These are phyloP conservation scores for Coniophora puteana DNA, from an alignment of 1,284 basidiomycete genomes.

Conservation along the genomic window DNA sequence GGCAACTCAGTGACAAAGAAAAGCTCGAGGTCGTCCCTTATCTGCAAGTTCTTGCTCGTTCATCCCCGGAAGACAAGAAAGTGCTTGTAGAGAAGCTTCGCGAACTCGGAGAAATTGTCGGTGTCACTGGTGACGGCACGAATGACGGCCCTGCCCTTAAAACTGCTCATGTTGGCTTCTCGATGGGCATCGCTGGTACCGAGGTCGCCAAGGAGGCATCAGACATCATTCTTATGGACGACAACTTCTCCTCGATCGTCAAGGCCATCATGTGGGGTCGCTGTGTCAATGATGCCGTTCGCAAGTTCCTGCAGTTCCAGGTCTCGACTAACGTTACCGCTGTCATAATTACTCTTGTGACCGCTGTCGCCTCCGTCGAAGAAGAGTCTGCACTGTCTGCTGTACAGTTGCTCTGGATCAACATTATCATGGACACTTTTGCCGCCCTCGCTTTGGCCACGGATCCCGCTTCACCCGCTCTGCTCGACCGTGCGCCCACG, in stretches of 20 bases:
- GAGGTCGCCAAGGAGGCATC: slow-evolving; percentile 99
- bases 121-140: slow-evolving; percentile 97
- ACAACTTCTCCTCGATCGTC: slow-evolving; percentile 96
- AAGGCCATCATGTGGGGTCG: slow-evolving; percentile 99
- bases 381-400: slow-evolving; percentile 89
- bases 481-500: slow-evolving; percentile 90
- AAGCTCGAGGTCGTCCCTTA: slow-evolving; percentile 65
- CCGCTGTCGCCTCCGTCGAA: slow-evolving; percentile 75
- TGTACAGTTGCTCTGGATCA: slow-evolving; percentile 96
- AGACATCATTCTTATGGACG: slow-evolving; percentile 98
- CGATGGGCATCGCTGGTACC: slow-evolving; percentile 98
- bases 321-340: slow-evolving; percentile 96
- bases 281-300: slow-evolving; percentile 95
- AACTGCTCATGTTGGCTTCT: slow-evolving; percentile 91
- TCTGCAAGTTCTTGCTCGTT: slow-evolving; percentile 86
- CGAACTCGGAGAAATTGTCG: slow-evolving; percentile 87
- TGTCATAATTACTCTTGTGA: slow-evolving; percentile 90
- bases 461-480: slow-evolving; percentile 81
- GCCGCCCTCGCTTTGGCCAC: slow-evolving; percentile 96
- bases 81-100: slow-evolving; percentile 89
- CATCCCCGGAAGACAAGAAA: slow-evolving; percentile 96
- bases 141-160: slow-evolving; percentile 98
- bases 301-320: slow-evolving; percentile 99
- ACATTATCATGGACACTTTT: slow-evolving; percentile 98
- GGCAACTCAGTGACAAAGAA: slow-evolving; percentile 51